Percentiles rank a stretch among this genome's conserved stretches.
phyloP scores from a whole-genome alignment of 2,329 filamentous ascomycete species.

The Scedosporium aurantiacum region DNA sequence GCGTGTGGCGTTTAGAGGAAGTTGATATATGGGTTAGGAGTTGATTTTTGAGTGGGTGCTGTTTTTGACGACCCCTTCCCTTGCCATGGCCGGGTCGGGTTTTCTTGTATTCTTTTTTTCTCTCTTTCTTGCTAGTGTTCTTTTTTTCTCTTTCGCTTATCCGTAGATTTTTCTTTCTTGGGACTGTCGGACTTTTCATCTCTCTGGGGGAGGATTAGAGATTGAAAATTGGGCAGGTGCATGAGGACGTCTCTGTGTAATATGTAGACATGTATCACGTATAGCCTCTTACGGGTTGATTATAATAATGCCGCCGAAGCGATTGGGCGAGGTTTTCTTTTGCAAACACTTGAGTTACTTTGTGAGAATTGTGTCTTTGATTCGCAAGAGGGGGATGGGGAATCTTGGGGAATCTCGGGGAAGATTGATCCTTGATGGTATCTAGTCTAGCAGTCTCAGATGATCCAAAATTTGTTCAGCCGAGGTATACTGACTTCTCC shows the following conservation, averaged over 20 bases:
- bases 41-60: no score
- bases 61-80: neutral
- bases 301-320: neutral
- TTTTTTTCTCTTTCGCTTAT: neutral
- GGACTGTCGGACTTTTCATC: neutral
- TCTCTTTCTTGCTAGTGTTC: neutral
- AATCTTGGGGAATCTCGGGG: no score
- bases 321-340: neutral
- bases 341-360: neutral
- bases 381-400: no score
- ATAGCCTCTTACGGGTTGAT: neutral
- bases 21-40: neutral
- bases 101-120: slow-evolving; percentile 6
- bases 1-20: slow-evolving; percentile 2
- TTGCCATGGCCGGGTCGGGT: neutral
- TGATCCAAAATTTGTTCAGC: neutral
- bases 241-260: neutral
- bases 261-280: neutral
- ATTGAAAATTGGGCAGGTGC: neutral
- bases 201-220: neutral
- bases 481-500: neutral
- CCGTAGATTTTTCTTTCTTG: neutral
- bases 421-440: no score
- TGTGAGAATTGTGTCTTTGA: no score
- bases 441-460: no score